Base-by-base conservation (phyloP, 306 rosid species). In the Begonia masoniana region DNA sequence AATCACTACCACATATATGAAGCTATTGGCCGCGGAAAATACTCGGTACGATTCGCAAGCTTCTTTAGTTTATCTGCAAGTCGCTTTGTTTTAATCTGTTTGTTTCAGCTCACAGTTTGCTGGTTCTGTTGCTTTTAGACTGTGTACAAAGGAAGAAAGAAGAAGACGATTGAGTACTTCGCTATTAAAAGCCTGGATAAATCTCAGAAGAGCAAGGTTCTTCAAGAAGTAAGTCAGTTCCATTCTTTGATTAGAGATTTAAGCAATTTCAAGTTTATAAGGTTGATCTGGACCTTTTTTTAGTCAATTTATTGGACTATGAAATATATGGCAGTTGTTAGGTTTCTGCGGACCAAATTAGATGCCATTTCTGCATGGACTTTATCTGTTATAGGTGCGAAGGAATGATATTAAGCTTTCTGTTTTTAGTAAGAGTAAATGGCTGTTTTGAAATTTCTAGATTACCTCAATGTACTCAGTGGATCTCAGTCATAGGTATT, bases 141-240 rank as follows among this genome's bases (percentile, higher is more conserved):
- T 12, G 97, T 91, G 63, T 91, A 91, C 62, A 91, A 91, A 71
- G 97, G 96, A 47, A 75, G 97, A 77, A 91, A 85, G 84, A 91
- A 91, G 92, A 86, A 91, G 84, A 78, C 96, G 1, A 91, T 91
- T 5, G 97, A 91, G 73, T 91, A 91, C 64, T 86, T 70, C 47
- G 97, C 97, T 12, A 83, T 91, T 55, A 91, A 91, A 58, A 85
- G 97, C 41, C 94, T 91, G 51, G 97, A 91, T 63, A 91, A 91
- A 50, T 83, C 94, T 8, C 96, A 83, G 65, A 86, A 78, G 73
- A 81, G 57, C 71, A 91, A 91, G 74, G 70, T 91, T 66, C 97
- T 91, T 68, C 96, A 91, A 52, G 97, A 91, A 77, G 97, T 86
- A 60, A 83, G 88, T 59, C 3, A 12, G 10, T 58, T 63, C 42